Percentiles rank a stretch among this genome's conserved stretches.
These are phyloP conservation scores for Ustilago vetiveriae DNA, from an alignment of 1,284 basidiomycete species.

Conservation along the genomic window DNA sequence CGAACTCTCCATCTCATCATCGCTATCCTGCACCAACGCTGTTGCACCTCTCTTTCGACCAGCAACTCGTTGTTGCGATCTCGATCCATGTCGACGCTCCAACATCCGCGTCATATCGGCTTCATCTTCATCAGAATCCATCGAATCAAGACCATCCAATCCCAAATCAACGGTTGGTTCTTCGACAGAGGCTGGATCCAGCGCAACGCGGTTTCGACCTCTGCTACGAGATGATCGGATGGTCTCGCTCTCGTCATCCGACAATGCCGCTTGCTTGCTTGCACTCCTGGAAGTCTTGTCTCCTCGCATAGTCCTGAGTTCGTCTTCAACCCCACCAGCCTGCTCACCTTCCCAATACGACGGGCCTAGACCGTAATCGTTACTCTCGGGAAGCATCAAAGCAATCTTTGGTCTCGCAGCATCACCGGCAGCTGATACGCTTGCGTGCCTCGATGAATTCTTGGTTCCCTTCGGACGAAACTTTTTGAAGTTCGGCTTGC, in stretches of 20 bases:
- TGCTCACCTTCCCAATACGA: conserved; percentile 22
- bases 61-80: conserved; percentile 4
- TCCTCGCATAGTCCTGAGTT: not conserved
- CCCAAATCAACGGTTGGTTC: conserved; percentile 15
- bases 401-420: conserved; percentile 10
- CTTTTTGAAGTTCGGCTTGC: conserved; percentile 44
- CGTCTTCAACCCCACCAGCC: not conserved
- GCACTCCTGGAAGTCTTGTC: not conserved
- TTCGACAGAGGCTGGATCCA: conserved; percentile 20
- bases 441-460: not conserved
- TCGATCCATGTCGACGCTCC: conserved; percentile 13
- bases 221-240: not conserved
- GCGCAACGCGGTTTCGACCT: conserved; percentile 4
- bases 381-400: conserved; percentile 32
- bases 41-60: conserved; percentile 19
- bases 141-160: conserved; percentile 33
- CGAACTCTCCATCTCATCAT: conserved; percentile 14
- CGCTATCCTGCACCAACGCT: conserved; percentile 20
- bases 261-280: not conserved
- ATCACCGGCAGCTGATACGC: not conserved
- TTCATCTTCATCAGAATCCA: conserved; percentile 32
- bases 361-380: conserved; percentile 39
- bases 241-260: conserved; percentile 14
- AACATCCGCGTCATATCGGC: conserved; percentile 37
- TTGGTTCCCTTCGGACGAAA: conserved; percentile 24